Base-by-base conservation (phyloP, 1,284 basidiomycete genomes). In the Coriolopsis trogii region DNA sequence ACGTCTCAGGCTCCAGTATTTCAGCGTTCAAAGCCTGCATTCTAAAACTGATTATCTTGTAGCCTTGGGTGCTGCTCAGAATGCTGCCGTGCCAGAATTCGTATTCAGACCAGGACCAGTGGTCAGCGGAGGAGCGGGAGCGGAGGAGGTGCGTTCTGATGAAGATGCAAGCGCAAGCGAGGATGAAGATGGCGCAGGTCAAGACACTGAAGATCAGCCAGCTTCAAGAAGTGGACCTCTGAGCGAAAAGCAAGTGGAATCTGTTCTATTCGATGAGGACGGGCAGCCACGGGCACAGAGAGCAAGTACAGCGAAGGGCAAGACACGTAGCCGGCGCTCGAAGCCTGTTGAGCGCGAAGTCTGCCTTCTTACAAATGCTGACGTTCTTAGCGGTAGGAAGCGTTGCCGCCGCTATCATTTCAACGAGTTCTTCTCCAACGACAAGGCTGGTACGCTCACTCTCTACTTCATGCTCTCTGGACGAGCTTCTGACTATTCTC, bases 371-470 rank as follows among this genome's bases (percentile, higher is more conserved):
- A 4, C 16, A n/a, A 31, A 31, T n/a, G 30, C 30, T 31, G 13
- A 31, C 30, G 10, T n/a, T 4, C 30, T 31, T n/a, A n/a, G 13
- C 9, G 3, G 4, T 20, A 25, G 37, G 7, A 28, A 42, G 13
- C 18, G 21, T 25, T 40, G 55, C 21, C 42, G 52, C 7, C 38
- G 49, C 15, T n/a, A 46, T 44, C 16, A 51, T 23, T 15, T n/a
- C 20, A n/a, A 30, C 25, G 20, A 20, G 18, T 38, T 50, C 31
- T 42, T 38, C 18, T 13, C 16, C 18, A 38, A 38, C 23, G 6
- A 38, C 15, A 38, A 24, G 21, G 18, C 16, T 38, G 13, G 37
- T 38, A 18, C n/a, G 37, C n/a, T n/a, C n/a, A n/a, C n/a, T n/a
- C n/a, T 38, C 10, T 12, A 31, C 16, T 12, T 13, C 16, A 10